Conservation (phyloP, 345 rosid species). For the Pistacia integerrima region DNA sequence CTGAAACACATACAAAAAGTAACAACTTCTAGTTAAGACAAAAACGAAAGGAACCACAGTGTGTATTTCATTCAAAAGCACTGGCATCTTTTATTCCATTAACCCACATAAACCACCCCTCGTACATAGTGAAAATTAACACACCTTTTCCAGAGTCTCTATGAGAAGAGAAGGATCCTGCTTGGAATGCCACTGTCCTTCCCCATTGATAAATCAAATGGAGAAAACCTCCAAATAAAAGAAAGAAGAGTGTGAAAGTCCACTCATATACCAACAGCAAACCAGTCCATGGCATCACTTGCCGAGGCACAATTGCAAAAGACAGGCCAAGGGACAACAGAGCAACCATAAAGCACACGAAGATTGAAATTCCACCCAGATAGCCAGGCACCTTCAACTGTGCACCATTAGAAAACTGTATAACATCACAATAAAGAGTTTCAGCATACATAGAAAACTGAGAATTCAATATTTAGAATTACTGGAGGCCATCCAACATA, state of each 20-base stretch:
- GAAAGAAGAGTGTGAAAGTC: conserved; percentile 71
- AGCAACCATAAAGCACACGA: conserved; percentile 51
- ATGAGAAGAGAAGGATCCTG: conserved; percentile 41
- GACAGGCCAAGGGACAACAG: conserved; percentile 61
- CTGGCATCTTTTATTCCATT: background rate
- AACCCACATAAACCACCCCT: background rate
- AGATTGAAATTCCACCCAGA: conserved; percentile 66
- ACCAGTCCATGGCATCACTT: conserved; percentile 93
- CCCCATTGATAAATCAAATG: conserved; percentile 63
- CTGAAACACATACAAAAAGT: conserved; percentile 35
- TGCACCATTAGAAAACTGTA: conserved; percentile 51
- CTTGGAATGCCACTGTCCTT: conserved; percentile 53
- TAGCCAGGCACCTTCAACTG: conserved; percentile 62
- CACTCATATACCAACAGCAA: conserved; percentile 82
- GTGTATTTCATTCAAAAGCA: background rate
- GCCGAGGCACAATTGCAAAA: conserved; percentile 70
- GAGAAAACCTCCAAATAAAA: conserved; percentile 69
- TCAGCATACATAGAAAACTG: too few relatives aligned
- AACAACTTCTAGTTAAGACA: conserved; percentile 4
- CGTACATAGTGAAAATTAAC: background rate
- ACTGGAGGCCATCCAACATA: too few relatives aligned
- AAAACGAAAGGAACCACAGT: background rate
- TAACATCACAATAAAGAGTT: background rate
- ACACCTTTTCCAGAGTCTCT: conserved; percentile 74
- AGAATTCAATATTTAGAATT: too few relatives aligned